Evolutionary conservation across 2,329 filamentous ascomycete species (phyloP).

Genomic region (Fonsecaea pedrosoi): DNA sequence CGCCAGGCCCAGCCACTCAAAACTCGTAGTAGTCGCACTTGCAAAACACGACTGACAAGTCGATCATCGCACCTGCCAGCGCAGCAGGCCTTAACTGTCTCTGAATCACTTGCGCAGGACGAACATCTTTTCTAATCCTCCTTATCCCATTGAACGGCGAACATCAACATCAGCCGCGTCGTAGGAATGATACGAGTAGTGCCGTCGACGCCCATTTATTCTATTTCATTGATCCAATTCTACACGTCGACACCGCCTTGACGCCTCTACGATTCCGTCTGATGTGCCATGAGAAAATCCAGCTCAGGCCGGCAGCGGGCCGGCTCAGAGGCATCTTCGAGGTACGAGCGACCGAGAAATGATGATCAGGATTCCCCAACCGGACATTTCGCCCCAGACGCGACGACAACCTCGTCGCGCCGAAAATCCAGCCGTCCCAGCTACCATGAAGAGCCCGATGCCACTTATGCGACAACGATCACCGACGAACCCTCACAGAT

Average conservation of each 20-base stretch:
- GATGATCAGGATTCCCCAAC: slow-evolving; percentile 25
- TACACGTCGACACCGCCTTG: slow-evolving; percentile 25
- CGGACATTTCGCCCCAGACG: slow-evolving; percentile 23
- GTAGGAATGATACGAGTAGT: slow-evolving; percentile 19
- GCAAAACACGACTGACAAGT: slow-evolving; percentile 26
- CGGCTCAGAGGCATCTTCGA: slow-evolving; percentile 35
- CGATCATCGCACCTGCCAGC: slow-evolving; percentile 24
- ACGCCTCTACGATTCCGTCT: slow-evolving; percentile 22
- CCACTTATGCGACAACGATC: slow-evolving; percentile 15
- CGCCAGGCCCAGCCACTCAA: slow-evolving; percentile 31
- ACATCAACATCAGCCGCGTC: slow-evolving; percentile 4
- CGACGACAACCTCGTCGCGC: slow-evolving; percentile 29
- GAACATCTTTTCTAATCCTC: background rate
- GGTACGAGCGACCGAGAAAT: slow-evolving; percentile 31
- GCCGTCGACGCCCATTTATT: slow-evolving; percentile 2
- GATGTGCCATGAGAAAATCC: slow-evolving; percentile 37
- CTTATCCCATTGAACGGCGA: slow-evolving; percentile 12
- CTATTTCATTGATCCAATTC: slow-evolving; percentile 8
- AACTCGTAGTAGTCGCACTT: slow-evolving; percentile 24
- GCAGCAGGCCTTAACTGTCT: slow-evolving; percentile 18
- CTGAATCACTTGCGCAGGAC: slow-evolving; percentile 6
- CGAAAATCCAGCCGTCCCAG: slow-evolving; percentile 29
- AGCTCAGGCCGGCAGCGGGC: slow-evolving; percentile 35
- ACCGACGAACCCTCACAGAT: slow-evolving; percentile 32
- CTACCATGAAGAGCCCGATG: slow-evolving; percentile 17